phyloP scores from a whole-genome alignment of 441 rosid genomes.

The Syzygium syzygioides region DNA sequence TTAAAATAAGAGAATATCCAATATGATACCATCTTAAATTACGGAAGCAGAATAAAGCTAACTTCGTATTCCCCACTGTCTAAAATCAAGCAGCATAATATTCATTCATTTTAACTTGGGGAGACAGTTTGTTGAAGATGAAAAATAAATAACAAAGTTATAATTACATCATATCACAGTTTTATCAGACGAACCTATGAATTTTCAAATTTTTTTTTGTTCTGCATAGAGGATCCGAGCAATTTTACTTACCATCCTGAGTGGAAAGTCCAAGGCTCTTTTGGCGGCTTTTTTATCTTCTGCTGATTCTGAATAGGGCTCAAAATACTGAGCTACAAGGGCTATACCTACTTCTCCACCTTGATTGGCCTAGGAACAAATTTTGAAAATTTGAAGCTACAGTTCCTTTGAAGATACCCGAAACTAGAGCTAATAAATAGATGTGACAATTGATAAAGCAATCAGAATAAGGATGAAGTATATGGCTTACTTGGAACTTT shows the following conservation, averaged over 20 bases:
- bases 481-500: conserved; percentile 17
- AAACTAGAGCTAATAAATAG: neutral
- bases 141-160: neutral
- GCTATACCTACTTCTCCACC: conserved; percentile 26
- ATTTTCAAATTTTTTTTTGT: neutral
- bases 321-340: conserved; percentile 18
- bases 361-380: conserved; percentile 8
- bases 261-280: conserved; percentile 25
- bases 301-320: conserved; percentile 23
- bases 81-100: neutral
- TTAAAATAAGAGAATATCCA: neutral
- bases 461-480: neutral
- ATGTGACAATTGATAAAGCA: neutral
- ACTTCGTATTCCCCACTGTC: neutral
- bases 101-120: neutral
- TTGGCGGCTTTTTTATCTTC: conserved; percentile 12
- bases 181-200: neutral
- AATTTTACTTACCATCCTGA: conserved; percentile 29
- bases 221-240: neutral
- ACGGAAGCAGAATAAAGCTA: neutral
- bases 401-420: neutral
- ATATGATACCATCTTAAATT: neutral
- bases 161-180: neutral
- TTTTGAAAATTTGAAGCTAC: neutral
- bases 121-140: neutral